Base-by-base conservation (phyloP, 768 basidiomycete genomes). In the Trametes elegans region DNA sequence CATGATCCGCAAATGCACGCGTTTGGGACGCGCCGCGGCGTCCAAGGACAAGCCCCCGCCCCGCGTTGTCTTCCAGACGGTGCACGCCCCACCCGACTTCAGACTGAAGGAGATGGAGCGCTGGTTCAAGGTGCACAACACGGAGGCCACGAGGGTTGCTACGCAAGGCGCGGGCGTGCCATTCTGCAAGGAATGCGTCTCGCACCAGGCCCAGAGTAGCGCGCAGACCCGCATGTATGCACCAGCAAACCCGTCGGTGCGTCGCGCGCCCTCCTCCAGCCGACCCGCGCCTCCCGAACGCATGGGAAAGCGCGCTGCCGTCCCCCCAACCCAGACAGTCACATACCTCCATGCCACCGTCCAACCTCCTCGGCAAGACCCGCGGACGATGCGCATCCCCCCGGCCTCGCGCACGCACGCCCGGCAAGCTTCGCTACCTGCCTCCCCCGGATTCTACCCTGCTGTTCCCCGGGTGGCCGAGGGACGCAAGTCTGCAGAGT, bases 1-100 rank as follows among this genome's bases (percentile, higher is more conserved):
- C 55, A 88, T 89, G 87, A 82, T 88, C 58, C 84, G 87, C 68
- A 90, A 89, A 64, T 88, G 85, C 65, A 82, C 83, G 60, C 81
- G 84, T 51, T 71, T 88, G 39, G 79, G 81, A 40, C 81, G 78
- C 58, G 69, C 69, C 50, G 71, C 78, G 11, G 65, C 74, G 27
- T 66, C 72, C 24, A 74, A 69, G 69, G 74, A 50, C 61, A 73
- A 48, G 70, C 71, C 18, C 63, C 66, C n/a, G 66, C 74, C 45
- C 68, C 75, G 29, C 16, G 70, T 75, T 49, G 73, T 79, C 28
- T 88, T 88, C 69, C 82, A 83, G 58, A 84, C 85, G 10, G 71
- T 87, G 34, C 75, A 86, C 44, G 85, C 88, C 1, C 86, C 87
- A 3, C 65, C 79, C 29, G 87, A 90, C 66, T 90, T 90, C 64